Conservation (phyloP, 495 filamentous ascomycete species). For the Penicillium goetzii region DNA sequence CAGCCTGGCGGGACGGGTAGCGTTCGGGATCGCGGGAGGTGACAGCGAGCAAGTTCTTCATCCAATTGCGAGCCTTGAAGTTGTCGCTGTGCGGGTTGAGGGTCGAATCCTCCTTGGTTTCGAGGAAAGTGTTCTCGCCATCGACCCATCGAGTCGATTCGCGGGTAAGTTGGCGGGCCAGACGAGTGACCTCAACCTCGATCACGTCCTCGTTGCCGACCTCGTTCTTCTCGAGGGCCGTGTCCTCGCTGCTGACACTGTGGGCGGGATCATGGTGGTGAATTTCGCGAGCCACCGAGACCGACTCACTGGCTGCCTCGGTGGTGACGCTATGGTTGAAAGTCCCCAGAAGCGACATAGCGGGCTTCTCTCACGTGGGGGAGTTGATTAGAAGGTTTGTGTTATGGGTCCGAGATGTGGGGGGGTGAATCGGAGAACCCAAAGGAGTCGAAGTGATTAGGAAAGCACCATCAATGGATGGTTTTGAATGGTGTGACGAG, state of each 20-base stretch:
- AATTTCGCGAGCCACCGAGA: slow-evolving; percentile 20
- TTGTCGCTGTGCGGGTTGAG: slow-evolving; percentile 52
- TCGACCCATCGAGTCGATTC: slow-evolving; percentile 44
- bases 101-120: slow-evolving; percentile 43
- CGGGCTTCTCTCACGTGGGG: slow-evolving; percentile 16
- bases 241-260: slow-evolving; percentile 40
- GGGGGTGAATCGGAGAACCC: slow-evolving; percentile 12
- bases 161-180: slow-evolving; percentile 53
- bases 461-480: slow-evolving; percentile 25
- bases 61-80: slow-evolving; percentile 56
- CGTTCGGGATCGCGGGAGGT: slow-evolving; percentile 52
- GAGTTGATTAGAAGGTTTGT: not conserved
- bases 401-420: not conserved
- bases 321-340: slow-evolving; percentile 40
- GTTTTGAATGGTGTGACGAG: slow-evolving; percentile 7
- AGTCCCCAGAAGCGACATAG: slow-evolving; percentile 47
- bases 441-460: slow-evolving; percentile 15
- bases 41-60: slow-evolving; percentile 54
- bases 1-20: slow-evolving; percentile 49
- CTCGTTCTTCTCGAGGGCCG: slow-evolving; percentile 33
- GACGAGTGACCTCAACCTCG: slow-evolving; percentile 46
- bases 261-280: slow-evolving; percentile 30
- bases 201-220: slow-evolving; percentile 37
- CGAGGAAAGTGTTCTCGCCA: slow-evolving; percentile 51
- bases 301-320: slow-evolving; percentile 16